A percentile compares a stretch with the other conserved stretches of the same genome.
Conservation (phyloP, 73 alveolate species). For the Stentor roeselii region DNA sequence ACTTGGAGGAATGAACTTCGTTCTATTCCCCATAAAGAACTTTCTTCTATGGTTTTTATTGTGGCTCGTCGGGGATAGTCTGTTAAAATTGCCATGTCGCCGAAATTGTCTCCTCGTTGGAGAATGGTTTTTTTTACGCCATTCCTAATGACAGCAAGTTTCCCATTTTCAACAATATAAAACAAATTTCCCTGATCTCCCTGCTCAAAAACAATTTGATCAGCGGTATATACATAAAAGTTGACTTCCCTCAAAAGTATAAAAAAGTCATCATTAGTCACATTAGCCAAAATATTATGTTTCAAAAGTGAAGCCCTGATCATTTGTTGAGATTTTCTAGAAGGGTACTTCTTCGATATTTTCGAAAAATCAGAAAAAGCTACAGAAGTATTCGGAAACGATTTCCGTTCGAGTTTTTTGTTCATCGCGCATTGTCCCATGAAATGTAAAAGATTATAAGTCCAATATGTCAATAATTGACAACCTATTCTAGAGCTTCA, state of each 20-base stretch:
- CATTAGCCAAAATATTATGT: background rate
- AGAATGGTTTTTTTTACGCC: background rate
- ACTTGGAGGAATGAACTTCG: background rate
- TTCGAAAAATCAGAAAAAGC: background rate
- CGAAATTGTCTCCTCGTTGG: slow-evolving; percentile 4
- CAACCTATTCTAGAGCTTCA: background rate
- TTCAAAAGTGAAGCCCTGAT: background rate
- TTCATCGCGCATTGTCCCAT: background rate
- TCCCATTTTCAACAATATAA: background rate
- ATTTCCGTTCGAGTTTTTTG: background rate
- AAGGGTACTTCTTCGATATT: background rate
- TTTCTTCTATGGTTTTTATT: slow-evolving; percentile 1
- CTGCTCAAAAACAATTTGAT: background rate
- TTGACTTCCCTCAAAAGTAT: too few species aligned
- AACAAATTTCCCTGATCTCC: background rate
- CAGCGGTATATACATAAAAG: background rate
- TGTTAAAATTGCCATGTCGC: background rate
- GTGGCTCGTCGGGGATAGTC: slow-evolving; percentile 10
- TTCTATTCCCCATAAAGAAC: background rate
- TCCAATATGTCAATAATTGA: background rate
- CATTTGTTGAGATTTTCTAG: background rate
- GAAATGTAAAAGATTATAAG: too few species aligned
- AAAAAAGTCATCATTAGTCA: background rate
- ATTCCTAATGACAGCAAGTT: slow-evolving; percentile 7
- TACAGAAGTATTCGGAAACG: background rate